A percentile compares a stretch with the other conserved stretches of the same genome.
Evolutionary conservation across 352 stramenopile genomes (phyloP).

Genomic region (Hyphochytrium catenoides): DNA sequence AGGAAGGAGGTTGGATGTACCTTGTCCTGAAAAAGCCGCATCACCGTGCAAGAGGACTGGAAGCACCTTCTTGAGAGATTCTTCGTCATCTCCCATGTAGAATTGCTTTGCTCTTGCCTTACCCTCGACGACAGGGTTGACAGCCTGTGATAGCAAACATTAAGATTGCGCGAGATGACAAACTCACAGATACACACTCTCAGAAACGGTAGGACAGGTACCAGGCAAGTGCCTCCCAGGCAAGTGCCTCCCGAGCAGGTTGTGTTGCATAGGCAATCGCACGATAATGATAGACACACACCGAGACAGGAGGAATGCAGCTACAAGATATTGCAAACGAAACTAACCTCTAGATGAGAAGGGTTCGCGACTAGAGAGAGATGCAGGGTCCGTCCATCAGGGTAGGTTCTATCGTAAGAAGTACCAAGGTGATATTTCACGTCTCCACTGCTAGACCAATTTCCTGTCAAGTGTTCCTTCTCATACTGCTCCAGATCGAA

Average conservation of each 20-base stretch:
- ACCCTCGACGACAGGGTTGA: conserved; percentile 82
- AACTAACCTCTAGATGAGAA: conserved; percentile 89
- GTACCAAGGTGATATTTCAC: conserved; percentile 98
- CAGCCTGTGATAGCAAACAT: no score
- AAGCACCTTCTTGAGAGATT: conserved; percentile 65
- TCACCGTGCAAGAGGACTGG: conserved; percentile 89
- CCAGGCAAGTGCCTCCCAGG: no score
- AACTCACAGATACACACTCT: no score
- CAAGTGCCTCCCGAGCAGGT: no score
- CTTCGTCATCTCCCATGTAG: conserved; percentile 71
- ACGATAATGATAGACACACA: no score
- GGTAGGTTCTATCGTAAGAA: conserved; percentile 83
- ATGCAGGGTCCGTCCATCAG: conserved; percentile 77
- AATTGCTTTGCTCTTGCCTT: conserved; percentile 90
- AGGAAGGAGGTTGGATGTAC: no score
- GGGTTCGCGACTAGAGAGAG: conserved; percentile 89
- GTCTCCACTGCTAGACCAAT: conserved; percentile 79
- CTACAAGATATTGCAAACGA: no score
- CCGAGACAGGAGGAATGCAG: no score
- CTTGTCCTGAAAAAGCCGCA: conserved; percentile 85
- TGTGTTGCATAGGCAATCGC: no score
- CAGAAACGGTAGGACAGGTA: no score
- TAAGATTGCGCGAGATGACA: no score
- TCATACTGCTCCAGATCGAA: conserved; percentile 72
- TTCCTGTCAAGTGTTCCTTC: conserved; percentile 32